A percentile compares a stretch with the other conserved stretches of the same genome.
These are phyloP conservation scores for Yamadazyma sp. DNA, from an alignment of 1,139 yeast genomes.

Conservation along the genomic window DNA sequence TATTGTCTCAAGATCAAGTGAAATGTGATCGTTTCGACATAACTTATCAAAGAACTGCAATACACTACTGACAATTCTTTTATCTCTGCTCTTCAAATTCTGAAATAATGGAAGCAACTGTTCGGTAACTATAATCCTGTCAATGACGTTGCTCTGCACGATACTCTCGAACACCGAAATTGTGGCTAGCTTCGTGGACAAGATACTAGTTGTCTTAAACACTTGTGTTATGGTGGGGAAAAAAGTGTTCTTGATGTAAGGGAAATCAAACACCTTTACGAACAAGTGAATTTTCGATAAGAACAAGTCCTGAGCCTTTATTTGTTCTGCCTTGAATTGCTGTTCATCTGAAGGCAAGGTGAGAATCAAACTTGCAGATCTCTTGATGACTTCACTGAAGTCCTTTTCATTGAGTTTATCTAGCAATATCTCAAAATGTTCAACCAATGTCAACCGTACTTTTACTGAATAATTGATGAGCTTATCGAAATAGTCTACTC, in stretches of 20 bases:
- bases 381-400: conserved; percentile 34
- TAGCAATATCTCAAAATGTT: conserved; percentile 53
- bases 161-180: conserved; percentile 63
- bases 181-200: conserved; percentile 73
- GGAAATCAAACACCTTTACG: conserved; percentile 60
- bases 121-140: conserved; percentile 70
- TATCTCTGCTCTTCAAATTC: conserved; percentile 75
- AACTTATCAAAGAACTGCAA: conserved; percentile 52
- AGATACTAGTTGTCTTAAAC: conserved; percentile 79
- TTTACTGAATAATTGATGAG: conserved; percentile 35
- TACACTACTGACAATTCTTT: conserved; percentile 59
- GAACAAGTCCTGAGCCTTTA: conserved; percentile 56
- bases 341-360: conserved; percentile 27
- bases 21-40: conserved; percentile 37
- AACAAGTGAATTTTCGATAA: conserved; percentile 46
- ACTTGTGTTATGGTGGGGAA: conserved; percentile 72
- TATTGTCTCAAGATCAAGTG: conserved; percentile 34
- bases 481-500: conserved; percentile 36
- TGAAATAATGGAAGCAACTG: conserved; percentile 75
- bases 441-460: conserved; percentile 47
- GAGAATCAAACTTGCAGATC: conserved; percentile 28
- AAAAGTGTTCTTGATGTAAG: conserved; percentile 68
- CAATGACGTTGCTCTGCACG: conserved; percentile 60
- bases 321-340: conserved; percentile 32
- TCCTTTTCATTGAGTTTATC: conserved; percentile 53